These are phyloP conservation scores for Saprolegnia parasitica DNA, from an alignment of 352 stramenopile species.

Conservation along the genomic window DNA sequence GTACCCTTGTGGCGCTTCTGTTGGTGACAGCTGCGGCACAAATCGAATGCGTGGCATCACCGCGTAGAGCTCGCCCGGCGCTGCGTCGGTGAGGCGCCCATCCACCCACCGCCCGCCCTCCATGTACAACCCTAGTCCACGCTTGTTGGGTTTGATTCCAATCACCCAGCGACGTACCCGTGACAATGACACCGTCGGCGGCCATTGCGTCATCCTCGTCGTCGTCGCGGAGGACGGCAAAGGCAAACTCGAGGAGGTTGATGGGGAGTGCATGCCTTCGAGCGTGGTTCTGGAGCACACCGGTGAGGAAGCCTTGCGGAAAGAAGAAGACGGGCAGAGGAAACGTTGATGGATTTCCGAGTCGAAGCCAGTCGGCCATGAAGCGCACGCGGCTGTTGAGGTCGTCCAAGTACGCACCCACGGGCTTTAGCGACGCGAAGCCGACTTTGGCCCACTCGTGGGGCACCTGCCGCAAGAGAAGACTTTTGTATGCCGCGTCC, in stretches of 20 bases:
- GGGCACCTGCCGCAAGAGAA: constrained; percentile 51
- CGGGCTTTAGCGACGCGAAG: constrained; percentile 36
- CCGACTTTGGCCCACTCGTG: constrained; percentile 41
- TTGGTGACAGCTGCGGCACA: constrained; percentile 40
- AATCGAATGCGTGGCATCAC: constrained; percentile 86
- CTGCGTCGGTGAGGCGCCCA: constrained; percentile 47
- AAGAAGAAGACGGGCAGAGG: constrained; percentile 68
- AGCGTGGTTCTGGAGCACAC: constrained; percentile 65
- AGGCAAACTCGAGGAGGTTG: constrained; percentile 72
- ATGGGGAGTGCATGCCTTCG: constrained; percentile 63
- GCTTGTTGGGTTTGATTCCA: not conserved
- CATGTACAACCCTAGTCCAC: constrained; percentile 43
- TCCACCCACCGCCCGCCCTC: constrained; percentile 67
- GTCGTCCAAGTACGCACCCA: constrained; percentile 54
- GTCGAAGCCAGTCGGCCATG: constrained; percentile 44
- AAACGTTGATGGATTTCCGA: constrained; percentile 37
- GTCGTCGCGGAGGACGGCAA: constrained; percentile 30
- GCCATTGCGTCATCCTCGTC: constrained; percentile 20
- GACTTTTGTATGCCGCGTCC: constrained; percentile 51
- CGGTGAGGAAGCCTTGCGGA: constrained; percentile 72
- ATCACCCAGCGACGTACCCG: not conserved
- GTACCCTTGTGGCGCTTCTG: constrained; percentile 49
- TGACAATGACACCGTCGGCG: constrained; percentile 29
- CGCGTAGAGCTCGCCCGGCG: constrained; percentile 56
- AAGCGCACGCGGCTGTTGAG: constrained; percentile 55